These are phyloP conservation scores for Tremellales sp. DNA, from an alignment of 1,284 basidiomycete genomes.

Conservation along the genomic window DNA sequence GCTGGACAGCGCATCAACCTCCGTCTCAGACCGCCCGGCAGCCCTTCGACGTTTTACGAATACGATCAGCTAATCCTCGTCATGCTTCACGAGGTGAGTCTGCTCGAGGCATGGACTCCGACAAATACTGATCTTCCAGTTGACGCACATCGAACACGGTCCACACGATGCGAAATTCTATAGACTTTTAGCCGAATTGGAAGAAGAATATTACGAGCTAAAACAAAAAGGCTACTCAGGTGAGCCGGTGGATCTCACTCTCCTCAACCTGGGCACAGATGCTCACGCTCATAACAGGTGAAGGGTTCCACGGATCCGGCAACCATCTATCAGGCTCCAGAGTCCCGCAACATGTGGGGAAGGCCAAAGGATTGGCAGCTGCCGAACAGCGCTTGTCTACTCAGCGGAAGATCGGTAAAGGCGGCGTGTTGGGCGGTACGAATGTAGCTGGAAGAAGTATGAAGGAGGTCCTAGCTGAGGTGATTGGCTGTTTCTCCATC, in stretches of 20 bases:
- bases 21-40: conserved; percentile 65
- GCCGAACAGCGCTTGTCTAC: conserved; percentile 64
- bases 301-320: conserved; percentile 76
- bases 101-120: background rate
- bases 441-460: conserved; percentile 53
- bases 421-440: conserved; percentile 51
- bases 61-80: conserved; percentile 68
- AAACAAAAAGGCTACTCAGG: conserved; percentile 65
- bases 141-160: conserved; percentile 81
- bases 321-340: conserved; percentile 63
- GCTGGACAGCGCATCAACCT: conserved; percentile 73
- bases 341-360: conserved; percentile 61
- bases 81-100: conserved; percentile 76
- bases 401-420: conserved; percentile 54
- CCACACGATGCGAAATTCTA: conserved; percentile 77
- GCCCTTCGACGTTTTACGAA: conserved; percentile 68
- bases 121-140: conserved; percentile 49
- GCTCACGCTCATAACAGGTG: conserved; percentile 50
- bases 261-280: background rate
- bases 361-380: conserved; percentile 64
- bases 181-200: conserved; percentile 67
- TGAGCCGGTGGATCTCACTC: conserved; percentile 10
- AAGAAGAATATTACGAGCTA: conserved; percentile 75
- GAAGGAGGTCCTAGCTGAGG: conserved; percentile 69
- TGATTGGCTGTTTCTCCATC: conserved; percentile 45